Evolutionary conservation across 495 filamentous ascomycete species (phyloP), one percentile per base, ranked within the genome.

Genomic region (Daldinia bambusicola): DNA sequence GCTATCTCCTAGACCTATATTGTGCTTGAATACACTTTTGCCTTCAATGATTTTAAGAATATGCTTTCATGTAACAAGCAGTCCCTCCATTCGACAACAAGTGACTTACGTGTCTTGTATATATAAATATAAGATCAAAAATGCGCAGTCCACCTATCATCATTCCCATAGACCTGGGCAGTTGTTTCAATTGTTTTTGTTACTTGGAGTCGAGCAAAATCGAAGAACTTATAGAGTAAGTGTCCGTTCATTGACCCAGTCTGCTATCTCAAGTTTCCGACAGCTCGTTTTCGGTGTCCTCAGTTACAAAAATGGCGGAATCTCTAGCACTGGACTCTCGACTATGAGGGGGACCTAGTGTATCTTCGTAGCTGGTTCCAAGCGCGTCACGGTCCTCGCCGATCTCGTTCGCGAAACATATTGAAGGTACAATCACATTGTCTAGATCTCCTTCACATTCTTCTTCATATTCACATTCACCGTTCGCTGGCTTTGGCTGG

Each of bases 291-390:
- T 51, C 52, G 43, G n/a, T 18, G 8, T n/a, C 38, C 1, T 38
- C 32, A 8, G 6, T 14, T 18, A 45, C 32, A 38, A 31, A 60
- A 34, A 48, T 41, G 20, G 53, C 63, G 1, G 69, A 67, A 55
- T 59, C 45, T 20, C 32, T 26, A 7, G 37, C 31, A 20, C 41
- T 60, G 36, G 48, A 58, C 31, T 60, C 63, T 36, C 37, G 30
- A 37, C 34, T 51, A 6, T 6, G 22, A 4, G 22, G 12, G 20
- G 10, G 6, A 12, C 30, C 2, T 1, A 43, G 26, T 14, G 13
- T 16, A 6, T 51, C 32, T 30, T 58, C 51, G 4, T 61, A 12
- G 6, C 32, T 6, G 9, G 10, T 22, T 40, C 30, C 6, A 36
- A 34, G 14, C 45, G 58, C 51, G 16, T 56, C 61, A 18, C 7